Conservation (phyloP, 345 rosid genomes). For the Eucalyptus camaldulensis region DNA sequence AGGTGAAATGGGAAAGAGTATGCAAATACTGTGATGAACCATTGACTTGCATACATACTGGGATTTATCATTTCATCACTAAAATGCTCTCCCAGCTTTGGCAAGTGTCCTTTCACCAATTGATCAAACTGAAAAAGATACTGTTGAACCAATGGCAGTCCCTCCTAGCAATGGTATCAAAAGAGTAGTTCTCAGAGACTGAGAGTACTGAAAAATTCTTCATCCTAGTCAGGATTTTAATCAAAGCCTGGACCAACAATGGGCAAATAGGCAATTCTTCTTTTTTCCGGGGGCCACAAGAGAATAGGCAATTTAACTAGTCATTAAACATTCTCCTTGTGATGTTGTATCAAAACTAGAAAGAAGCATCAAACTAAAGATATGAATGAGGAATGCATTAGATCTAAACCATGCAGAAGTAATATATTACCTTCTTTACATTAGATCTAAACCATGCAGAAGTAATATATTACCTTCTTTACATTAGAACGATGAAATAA, state of each 20-base stretch:
- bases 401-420: not conserved
- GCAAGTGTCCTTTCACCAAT: constrained; percentile 72
- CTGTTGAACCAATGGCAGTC: constrained; percentile 91
- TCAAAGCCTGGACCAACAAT: not conserved
- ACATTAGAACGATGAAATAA: not conserved
- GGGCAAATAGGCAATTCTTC: not conserved
- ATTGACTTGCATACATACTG: constrained; percentile 98
- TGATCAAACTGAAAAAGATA: constrained; percentile 71
- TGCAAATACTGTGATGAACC: constrained; percentile 96
- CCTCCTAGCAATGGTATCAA: constrained; percentile 33
- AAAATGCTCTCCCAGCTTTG: constrained; percentile 89
- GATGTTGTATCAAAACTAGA: not conserved
- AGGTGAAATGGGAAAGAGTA: constrained; percentile 90
- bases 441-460: not conserved
- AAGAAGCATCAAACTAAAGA: not conserved
- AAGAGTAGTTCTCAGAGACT: not conserved
- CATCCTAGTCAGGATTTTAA: not conserved
- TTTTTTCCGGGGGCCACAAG: not conserved
- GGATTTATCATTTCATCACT: constrained; percentile 88
- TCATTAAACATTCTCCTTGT: not conserved
- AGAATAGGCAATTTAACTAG: not conserved
- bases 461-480: not conserved
- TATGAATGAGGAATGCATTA: not conserved
- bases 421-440: not conserved
- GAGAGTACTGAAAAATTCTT: not conserved